phyloP scores from a whole-genome alignment of 331 rosid species.

The Acacia concinna region DNA sequence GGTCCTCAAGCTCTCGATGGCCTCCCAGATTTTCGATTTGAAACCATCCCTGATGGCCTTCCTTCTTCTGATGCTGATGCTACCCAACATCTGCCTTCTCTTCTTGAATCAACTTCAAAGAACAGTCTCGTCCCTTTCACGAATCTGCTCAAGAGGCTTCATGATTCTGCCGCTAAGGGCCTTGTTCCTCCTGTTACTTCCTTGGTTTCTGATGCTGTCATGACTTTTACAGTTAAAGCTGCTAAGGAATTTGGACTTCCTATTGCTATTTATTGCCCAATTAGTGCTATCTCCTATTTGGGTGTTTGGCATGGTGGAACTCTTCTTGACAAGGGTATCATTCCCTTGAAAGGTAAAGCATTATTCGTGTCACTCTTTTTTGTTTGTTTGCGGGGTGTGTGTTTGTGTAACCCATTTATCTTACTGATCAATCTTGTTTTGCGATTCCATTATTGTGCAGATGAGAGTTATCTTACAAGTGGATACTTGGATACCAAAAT shows the following conservation, averaged over 20 bases:
- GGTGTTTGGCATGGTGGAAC: neutral
- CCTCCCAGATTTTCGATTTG: constrained; percentile 24
- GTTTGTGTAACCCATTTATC: neutral
- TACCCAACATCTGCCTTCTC: neutral
- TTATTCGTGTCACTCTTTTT: neutral
- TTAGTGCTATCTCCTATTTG: neutral
- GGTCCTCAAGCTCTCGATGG: constrained; percentile 14
- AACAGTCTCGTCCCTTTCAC: neutral
- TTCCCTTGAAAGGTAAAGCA: neutral
- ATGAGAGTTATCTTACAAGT: neutral
- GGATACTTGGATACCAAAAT: neutral
- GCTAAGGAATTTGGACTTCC: constrained; percentile 30
- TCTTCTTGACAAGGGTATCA: neutral
- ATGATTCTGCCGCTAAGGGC: neutral
- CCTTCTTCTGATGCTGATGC: neutral
- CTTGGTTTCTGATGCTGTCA: constrained; percentile 4
- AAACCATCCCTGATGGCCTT: constrained; percentile 18
- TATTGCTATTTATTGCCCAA: neutral
- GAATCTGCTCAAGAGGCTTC: neutral
- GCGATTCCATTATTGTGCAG: neutral
- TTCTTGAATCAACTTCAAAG: neutral
- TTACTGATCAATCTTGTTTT: neutral
- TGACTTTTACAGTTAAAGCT: neutral
- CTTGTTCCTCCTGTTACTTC: neutral
- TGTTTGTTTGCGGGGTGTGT: neutral